Evolutionary conservation across 495 filamentous ascomycete genomes (phyloP).

Genomic region (Cercophora samala): DNA sequence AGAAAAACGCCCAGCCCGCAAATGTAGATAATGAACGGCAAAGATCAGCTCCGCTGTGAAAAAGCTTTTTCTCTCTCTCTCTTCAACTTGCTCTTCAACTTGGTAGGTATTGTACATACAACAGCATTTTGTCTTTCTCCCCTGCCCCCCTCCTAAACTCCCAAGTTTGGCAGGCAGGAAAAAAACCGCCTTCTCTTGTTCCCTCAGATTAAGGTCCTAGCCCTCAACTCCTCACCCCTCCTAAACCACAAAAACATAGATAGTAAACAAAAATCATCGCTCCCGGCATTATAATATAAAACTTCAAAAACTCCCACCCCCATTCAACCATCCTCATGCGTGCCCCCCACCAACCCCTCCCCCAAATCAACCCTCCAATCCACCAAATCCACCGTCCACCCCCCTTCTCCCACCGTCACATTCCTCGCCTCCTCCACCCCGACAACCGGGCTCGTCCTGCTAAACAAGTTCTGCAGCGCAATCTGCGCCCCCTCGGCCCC

Average conservation of each 20-base stretch:
- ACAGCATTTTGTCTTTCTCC: background rate
- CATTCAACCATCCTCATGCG: background rate
- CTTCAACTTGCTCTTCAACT: background rate
- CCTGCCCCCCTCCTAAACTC: background rate
- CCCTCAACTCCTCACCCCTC: background rate
- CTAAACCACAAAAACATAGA: background rate
- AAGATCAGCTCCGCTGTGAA: no score
- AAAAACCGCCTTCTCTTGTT: background rate
- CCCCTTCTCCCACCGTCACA: conserved; percentile 42
- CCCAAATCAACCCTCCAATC: conserved; percentile 28
- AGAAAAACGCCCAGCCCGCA: no score
- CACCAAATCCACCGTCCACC: conserved; percentile 47
- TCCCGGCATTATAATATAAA: background rate
- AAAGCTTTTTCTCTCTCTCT: no score
- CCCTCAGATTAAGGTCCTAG: background rate
- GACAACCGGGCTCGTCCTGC: conserved; percentile 20
- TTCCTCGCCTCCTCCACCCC: conserved; percentile 37
- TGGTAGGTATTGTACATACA: background rate
- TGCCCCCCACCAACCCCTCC: conserved; percentile 11
- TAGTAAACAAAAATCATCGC: background rate
- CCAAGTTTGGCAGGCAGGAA: no score
- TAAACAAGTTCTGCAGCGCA: conserved; percentile 54
- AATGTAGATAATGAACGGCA: no score
- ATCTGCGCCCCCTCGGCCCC: conserved; percentile 56
- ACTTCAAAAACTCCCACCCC: background rate